Evolutionary conservation across 176 grass and related monocot genomes (phyloP).

Genomic region (Carex parvula): DNA sequence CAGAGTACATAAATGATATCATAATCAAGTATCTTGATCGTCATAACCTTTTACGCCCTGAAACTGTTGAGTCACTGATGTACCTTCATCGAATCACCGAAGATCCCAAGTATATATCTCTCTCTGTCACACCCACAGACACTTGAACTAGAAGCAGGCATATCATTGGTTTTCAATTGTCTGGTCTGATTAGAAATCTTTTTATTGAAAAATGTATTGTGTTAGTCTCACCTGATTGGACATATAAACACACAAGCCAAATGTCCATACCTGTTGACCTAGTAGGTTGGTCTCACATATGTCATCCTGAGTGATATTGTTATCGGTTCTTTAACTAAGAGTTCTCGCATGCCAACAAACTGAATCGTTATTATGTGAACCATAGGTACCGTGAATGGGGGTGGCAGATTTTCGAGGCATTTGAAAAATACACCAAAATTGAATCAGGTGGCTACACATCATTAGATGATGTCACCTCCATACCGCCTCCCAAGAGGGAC

Average conservation of each 20-base stretch:
- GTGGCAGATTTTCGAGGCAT: conserved; percentile 95
- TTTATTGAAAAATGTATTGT: background rate
- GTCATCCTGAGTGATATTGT: background rate
- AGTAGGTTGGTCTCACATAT: background rate
- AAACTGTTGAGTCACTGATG: conserved; percentile 96
- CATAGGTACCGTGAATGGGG: conserved; percentile 96
- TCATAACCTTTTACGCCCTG: conserved; percentile 93
- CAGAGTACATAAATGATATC: conserved; percentile 73
- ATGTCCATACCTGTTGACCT: background rate
- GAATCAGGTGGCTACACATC: conserved; percentile 90
- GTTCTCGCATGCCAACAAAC: background rate
- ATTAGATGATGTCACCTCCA: conserved; percentile 81
- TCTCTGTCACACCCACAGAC: background rate
- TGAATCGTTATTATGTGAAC: conserved; percentile 18
- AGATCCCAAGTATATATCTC: conserved; percentile 66
- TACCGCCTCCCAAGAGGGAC: conserved; percentile 80
- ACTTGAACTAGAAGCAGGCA: background rate
- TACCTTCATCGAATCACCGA: conserved; percentile 84
- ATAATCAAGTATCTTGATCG: conserved; percentile 80
- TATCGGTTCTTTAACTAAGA: background rate
- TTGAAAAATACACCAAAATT: conserved; percentile 87
- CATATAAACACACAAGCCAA: background rate
- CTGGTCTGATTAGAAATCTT: background rate
- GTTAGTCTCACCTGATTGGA: background rate
- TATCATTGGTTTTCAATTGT: background rate